Evolutionary conservation across 495 filamentous ascomycete species (phyloP), one percentile per base, ranked within the genome.

Genomic region (Jackrogersella minutella): DNA sequence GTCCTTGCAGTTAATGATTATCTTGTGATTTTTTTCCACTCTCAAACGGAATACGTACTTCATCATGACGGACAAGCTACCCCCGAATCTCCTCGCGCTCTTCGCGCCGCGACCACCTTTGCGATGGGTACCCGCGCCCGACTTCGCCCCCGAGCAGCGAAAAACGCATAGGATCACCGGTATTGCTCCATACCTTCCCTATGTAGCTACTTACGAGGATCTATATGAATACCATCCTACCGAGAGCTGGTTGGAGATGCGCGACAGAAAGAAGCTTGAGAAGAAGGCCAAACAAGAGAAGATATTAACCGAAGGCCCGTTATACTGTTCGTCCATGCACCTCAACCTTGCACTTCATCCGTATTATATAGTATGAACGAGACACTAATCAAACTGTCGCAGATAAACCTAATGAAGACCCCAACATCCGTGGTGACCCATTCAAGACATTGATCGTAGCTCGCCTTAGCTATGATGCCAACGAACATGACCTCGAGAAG

Each of bases 391-490:
- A 24, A 34, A 11, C 17, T 24, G 3, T 51, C 58, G 33, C 60
- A 93, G 90, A 85, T 71, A 85, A 89, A 54, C 91, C 92, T 14
- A 74, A 80, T 19, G 88, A 91, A 19, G 91, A 99, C 71, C 84
- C 90, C 2, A 92, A 96, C 71, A 88, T 95, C 46, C 85, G 91
- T 67, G 96, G 96, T 24, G 94, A 98, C 78, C 88, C 94, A 1
- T 98, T 92, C 86, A 96, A 90, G 76, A 98, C 95, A 30, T 85
- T 98, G 46, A 97, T 99, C 70, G 90, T 99, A 56, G 88, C 91
- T 28, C 89, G 96, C 40, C 85, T 99, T 43, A 91, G 88, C 72
- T 98, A 96, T 71, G 91, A 93, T 68, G 88, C 89, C 21, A 93
- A 91, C 53, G 90, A 93, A 70, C 86, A 92, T 62, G 95, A 99